Base-by-base conservation (phyloP, 768 basidiomycete species). In the Leccinum pellstonianum region DNA sequence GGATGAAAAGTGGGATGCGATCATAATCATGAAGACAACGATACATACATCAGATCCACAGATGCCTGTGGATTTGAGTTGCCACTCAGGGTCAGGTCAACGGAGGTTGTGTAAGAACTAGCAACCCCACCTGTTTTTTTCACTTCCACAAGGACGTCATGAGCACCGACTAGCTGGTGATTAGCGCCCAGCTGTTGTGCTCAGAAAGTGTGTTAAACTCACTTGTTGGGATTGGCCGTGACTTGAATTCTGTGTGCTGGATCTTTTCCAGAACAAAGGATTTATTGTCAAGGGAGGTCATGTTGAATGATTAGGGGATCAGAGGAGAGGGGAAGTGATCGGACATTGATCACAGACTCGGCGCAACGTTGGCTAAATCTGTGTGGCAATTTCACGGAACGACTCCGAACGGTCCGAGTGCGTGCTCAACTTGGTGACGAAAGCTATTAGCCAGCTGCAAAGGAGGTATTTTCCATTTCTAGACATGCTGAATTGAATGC, bases 91-190 rank as follows among this genome's bases (percentile, higher is more conserved):
- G 61, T 69, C 50, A 64, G 52, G 50, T 55, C 55, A 57, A 50
- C n/a, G 33, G 25, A 55, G 59, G 50, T 58, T 27, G 43, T 43
- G 41, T 4, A 54, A 54, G 10, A 29, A 47, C 57, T 29, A 53
- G 41, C 46, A n/a, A 66, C 43, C 81, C 60, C 60, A 87, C 92
- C 94, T 17, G 95, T 96, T 77, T 95, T 95, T 77, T 93, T 94
- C 46, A 98, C 89, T 66, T 90, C 80, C 35, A 98, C 85, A 21
- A 98, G 84, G 46, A 94, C 93, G 63, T 97, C 90, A 68, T 88
- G 79, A 56, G 81, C 82, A 19, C 81, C 78, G 62, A 90, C 89
- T 90, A 68, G 37, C 10, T 17, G 49, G 19, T 49, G 19, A 56
- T 68, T 52, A 59, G 56, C 48, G 17, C 21, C 52, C 29, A 29